Conservation (phyloP, 305 asterid species). For the Andrographis paniculata region DNA sequence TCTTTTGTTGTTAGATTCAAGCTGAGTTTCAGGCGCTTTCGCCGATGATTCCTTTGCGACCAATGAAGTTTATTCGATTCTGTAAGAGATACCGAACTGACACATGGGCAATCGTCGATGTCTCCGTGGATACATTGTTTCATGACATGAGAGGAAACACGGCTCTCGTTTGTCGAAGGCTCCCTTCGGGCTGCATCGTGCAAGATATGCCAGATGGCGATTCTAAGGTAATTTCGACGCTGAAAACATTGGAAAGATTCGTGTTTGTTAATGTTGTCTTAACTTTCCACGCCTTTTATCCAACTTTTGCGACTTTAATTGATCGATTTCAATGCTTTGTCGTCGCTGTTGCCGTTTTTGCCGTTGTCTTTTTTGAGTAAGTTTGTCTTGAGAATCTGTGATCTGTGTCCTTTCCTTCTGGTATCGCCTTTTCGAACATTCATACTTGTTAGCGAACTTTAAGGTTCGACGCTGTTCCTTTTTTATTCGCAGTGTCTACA, state of each 20-base stretch:
- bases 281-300: too few species aligned
- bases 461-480: too few species aligned
- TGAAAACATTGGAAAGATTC: neutral
- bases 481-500: too few species aligned
- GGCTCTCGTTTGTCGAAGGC: constrained; percentile 37
- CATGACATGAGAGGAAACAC: constrained; percentile 22
- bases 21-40: constrained; percentile 60
- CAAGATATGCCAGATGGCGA: constrained; percentile 51
- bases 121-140: constrained; percentile 43
- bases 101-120: constrained; percentile 65
- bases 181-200: constrained; percentile 64
- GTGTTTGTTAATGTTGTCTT: neutral
- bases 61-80: constrained; percentile 50
- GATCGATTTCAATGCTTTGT: too few species aligned
- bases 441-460: too few species aligned
- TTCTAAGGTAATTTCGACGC: constrained; percentile 38
- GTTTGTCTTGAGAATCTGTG: too few species aligned
- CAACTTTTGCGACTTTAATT: too few species aligned
- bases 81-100: constrained; percentile 64
- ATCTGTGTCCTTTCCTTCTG: too few species aligned
- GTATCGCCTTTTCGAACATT: too few species aligned
- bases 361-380: too few species aligned
- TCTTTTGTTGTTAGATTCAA: constrained; percentile 39
- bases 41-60: constrained; percentile 43
- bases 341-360: too few species aligned